A percentile compares a stretch with the other conserved stretches of the same genome.
Evolutionary conservation across 139 green algal species (phyloP).

Genomic region (Chlamydomonas sp.): DNA sequence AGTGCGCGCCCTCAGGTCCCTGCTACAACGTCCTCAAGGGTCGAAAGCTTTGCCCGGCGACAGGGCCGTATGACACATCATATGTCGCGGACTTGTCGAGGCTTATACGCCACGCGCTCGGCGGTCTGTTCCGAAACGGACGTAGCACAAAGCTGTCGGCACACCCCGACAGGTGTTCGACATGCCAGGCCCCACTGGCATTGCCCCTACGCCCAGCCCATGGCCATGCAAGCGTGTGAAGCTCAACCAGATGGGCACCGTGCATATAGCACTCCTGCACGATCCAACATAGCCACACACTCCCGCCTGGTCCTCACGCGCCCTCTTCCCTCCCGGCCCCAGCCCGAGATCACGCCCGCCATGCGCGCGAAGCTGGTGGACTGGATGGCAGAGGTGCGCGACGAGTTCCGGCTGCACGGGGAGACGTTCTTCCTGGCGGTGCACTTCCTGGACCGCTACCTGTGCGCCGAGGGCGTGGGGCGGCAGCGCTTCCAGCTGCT

Average conservation of each 20-base stretch:
- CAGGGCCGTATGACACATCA: not conserved
- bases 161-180: no score
- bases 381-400: constrained; percentile 47
- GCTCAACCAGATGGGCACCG: not conserved
- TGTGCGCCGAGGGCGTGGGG: constrained; percentile 79
- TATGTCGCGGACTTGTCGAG: not conserved
- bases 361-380: constrained; percentile 40
- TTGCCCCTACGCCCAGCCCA: no score
- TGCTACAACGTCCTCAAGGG: not conserved
- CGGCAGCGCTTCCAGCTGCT: constrained; percentile 80
- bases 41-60: not conserved
- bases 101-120: no score
- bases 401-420: constrained; percentile 86
- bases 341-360: not conserved
- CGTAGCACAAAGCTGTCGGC: no score
- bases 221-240: no score
- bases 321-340: not conserved
- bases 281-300: not conserved
- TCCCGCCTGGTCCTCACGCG: not conserved
- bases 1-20: not conserved
- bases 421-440: constrained; percentile 92
- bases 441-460: constrained; percentile 84
- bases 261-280: not conserved
- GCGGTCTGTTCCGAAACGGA: no score
- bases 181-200: no score